These are phyloP conservation scores for Meredithiella fracta DNA, from an alignment of 2,329 filamentous ascomycete genomes.

Conservation along the genomic window DNA sequence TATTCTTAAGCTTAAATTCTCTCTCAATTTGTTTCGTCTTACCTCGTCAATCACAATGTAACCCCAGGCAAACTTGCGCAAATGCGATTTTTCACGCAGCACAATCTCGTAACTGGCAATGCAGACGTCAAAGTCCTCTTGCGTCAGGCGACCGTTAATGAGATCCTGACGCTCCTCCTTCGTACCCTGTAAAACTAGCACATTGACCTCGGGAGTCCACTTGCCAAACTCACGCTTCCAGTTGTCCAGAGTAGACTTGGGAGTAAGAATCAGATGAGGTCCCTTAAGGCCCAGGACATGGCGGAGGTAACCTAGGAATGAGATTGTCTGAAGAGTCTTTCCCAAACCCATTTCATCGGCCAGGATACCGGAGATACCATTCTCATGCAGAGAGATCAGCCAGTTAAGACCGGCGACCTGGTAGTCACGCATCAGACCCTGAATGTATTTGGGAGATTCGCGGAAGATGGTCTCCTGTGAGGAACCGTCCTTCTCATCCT, in stretches of 20 bases:
- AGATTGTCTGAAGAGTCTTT: slow-evolving; percentile 94
- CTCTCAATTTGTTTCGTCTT: neutral
- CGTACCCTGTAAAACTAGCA: slow-evolving; percentile 81
- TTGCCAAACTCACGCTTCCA: slow-evolving; percentile 88
- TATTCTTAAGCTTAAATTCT: neutral
- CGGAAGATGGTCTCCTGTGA: slow-evolving; percentile 81
- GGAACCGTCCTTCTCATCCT: slow-evolving; percentile 78
- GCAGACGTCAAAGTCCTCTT: slow-evolving; percentile 93
- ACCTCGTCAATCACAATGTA: slow-evolving; percentile 96
- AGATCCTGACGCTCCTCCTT: slow-evolving; percentile 83
- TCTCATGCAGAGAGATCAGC: slow-evolving; percentile 94
- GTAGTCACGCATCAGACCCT: slow-evolving; percentile 88
- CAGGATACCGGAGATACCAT: slow-evolving; percentile 93
- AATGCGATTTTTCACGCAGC: slow-evolving; percentile 76
- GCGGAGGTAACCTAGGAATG: slow-evolving; percentile 86
- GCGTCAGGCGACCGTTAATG: slow-evolving; percentile 79
- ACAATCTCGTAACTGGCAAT: slow-evolving; percentile 99
- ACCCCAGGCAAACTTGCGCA: slow-evolving; percentile 98
- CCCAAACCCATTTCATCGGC: slow-evolving; percentile 98
- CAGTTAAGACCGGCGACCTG: slow-evolving; percentile 92
- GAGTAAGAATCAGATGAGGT: slow-evolving; percentile 80
- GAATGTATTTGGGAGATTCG: slow-evolving; percentile 79
- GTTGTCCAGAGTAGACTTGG: slow-evolving; percentile 95
- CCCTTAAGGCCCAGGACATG: slow-evolving; percentile 81
- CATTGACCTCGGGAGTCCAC: slow-evolving; percentile 93